phyloP scores from a whole-genome alignment of 2,329 filamentous ascomycete genomes.

The Didymella segeticola region DNA sequence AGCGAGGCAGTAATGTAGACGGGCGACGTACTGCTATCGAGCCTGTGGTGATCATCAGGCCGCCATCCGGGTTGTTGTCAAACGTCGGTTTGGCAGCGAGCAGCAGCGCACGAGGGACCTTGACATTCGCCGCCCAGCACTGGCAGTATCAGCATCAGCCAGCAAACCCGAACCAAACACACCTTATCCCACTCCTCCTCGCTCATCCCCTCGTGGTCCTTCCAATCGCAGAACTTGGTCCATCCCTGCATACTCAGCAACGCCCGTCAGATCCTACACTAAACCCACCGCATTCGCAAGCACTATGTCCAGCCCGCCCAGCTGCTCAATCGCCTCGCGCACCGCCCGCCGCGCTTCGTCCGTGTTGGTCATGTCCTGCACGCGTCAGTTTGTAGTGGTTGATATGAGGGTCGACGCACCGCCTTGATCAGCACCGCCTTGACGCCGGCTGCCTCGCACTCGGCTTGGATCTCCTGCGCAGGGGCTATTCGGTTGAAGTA shows the following conservation, averaged over 20 bases:
- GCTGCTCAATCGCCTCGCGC: slow-evolving; percentile 62
- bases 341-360: slow-evolving; percentile 67
- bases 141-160: slow-evolving; percentile 28
- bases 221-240: slow-evolving; percentile 66
- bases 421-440: slow-evolving; percentile 67
- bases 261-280: neutral
- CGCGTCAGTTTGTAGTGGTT: no score
- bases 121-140: slow-evolving; percentile 70
- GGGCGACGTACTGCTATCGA: slow-evolving; percentile 61
- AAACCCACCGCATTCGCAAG: slow-evolving; percentile 72
- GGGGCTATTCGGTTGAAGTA: slow-evolving; percentile 68
- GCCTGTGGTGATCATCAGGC: slow-evolving; percentile 68
- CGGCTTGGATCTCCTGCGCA: slow-evolving; percentile 64
- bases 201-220: slow-evolving; percentile 63
- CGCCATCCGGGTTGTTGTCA: slow-evolving; percentile 67
- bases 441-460: slow-evolving; percentile 60
- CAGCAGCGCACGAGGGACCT: slow-evolving; percentile 58
- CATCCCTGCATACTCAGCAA: slow-evolving; percentile 56
- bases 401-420: no score
- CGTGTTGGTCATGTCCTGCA: slow-evolving; percentile 67
- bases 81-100: slow-evolving; percentile 66
- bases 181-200: slow-evolving; percentile 71
- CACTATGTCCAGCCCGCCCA: slow-evolving; percentile 77
- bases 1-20: neutral
- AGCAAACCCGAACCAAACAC: slow-evolving; percentile 9